A percentile compares a stretch with the other conserved stretches of the same genome.
Conservation (phyloP, 2,329 filamentous ascomycete genomes). For the Sporothrix curviconia region DNA sequence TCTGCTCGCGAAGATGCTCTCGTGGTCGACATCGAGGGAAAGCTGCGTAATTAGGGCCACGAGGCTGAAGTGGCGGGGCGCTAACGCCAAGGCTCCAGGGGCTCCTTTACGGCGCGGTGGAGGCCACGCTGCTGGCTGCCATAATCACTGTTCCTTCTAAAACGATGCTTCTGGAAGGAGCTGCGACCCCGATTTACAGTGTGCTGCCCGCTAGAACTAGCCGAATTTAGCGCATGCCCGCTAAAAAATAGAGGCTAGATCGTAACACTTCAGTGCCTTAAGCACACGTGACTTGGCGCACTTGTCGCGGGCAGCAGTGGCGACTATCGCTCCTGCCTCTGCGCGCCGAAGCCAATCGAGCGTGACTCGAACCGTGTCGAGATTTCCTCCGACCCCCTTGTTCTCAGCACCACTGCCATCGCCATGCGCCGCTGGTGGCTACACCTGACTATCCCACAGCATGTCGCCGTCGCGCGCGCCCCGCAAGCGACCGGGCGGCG, state of each 20-base stretch:
- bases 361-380: not conserved
- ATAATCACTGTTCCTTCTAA: too few relatives aligned
- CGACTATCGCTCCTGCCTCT: not conserved
- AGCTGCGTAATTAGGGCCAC: not conserved
- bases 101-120: too few relatives aligned
- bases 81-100: not conserved
- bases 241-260: not conserved
- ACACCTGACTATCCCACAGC: not conserved
- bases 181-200: not conserved
- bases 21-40: not conserved
- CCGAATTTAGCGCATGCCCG: not conserved
- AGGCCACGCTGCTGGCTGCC: too few relatives aligned
- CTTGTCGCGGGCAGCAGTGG: conserved; percentile 9
- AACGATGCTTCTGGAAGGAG: conserved; percentile 8
- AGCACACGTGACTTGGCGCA: conserved; percentile 19
- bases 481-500: conserved; percentile 55
- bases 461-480: conserved; percentile 54
- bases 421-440: not conserved
- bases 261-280: not conserved
- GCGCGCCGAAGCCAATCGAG: not conserved
- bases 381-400: not conserved
- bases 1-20: not conserved
- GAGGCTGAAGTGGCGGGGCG: conserved; percentile 7
- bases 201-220: not conserved
- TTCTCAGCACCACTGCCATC: too few relatives aligned